These are phyloP conservation scores for Boletus hoseneyae DNA, from an alignment of 1,284 basidiomycete genomes.

Conservation along the genomic window DNA sequence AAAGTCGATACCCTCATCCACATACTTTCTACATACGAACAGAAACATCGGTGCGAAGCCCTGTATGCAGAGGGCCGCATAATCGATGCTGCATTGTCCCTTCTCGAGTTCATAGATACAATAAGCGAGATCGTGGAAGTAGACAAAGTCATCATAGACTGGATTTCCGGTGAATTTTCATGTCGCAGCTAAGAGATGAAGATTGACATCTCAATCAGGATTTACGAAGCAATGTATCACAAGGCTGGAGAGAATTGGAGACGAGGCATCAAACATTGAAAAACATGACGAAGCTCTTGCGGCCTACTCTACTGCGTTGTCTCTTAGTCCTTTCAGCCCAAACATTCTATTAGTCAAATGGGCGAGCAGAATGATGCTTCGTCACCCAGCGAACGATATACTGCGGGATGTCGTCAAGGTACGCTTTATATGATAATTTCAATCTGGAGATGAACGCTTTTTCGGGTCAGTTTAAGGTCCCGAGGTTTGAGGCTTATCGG, in stretches of 20 bases:
- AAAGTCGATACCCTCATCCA: background rate
- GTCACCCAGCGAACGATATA: background rate
- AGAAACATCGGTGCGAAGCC: no score
- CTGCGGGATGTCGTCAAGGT: background rate
- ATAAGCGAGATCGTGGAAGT: background rate
- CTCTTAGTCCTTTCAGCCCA: background rate
- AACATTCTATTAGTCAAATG: background rate
- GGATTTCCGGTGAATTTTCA: background rate
- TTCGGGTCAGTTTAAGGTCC: background rate
- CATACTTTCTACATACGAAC: background rate
- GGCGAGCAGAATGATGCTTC: background rate
- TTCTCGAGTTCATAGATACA: background rate
- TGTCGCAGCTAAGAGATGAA: background rate
- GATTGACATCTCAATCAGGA: background rate
- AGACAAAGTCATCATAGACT: background rate
- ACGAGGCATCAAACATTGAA: background rate
- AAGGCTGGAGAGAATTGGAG: background rate
- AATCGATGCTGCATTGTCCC: background rate
- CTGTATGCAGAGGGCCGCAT: no score
- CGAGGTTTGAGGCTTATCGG: background rate
- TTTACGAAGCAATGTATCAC: background rate
- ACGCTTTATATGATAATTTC: background rate
- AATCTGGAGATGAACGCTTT: background rate
- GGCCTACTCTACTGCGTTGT: background rate
- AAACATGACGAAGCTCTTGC: background rate